These are phyloP conservation scores for Didymella lethalis DNA, from an alignment of 2,329 filamentous ascomycete genomes.

Conservation along the genomic window DNA sequence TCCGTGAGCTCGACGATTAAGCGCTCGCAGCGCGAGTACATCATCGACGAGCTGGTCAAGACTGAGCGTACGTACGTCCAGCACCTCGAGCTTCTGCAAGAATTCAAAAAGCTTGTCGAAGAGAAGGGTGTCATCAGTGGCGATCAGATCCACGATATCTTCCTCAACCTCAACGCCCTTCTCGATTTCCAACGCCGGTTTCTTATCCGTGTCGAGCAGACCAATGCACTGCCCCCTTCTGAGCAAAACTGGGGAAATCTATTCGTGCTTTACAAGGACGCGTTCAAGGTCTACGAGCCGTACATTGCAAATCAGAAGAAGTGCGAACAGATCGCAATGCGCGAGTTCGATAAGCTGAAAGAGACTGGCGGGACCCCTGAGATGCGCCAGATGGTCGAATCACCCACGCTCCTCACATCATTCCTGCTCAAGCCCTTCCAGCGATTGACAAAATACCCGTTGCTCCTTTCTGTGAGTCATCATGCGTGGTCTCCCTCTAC, in stretches of 20 bases:
- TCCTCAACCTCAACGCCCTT: constrained; percentile 93
- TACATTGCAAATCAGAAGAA: constrained; percentile 97
- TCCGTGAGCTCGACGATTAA: constrained; percentile 57
- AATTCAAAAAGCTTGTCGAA: constrained; percentile 88
- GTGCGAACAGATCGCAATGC: constrained; percentile 82
- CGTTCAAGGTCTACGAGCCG: constrained; percentile 91
- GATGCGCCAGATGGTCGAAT: constrained; percentile 77
- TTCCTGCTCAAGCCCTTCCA: constrained; percentile 98
- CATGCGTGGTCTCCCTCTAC: no score
- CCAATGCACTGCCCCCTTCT: constrained; percentile 79
- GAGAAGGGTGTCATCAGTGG: constrained; percentile 87
- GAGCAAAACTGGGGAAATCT: constrained; percentile 95
- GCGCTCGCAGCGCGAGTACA: constrained; percentile 80
- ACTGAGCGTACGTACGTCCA: constrained; percentile 98
- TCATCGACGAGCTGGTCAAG: constrained; percentile 89
- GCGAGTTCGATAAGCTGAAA: constrained; percentile 86
- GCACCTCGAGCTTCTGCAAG: constrained; percentile 91
- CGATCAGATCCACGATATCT: constrained; percentile 91
- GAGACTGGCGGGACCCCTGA: constrained; percentile 70
- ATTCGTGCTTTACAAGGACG: constrained; percentile 83
- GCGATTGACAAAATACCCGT: constrained; percentile 89
- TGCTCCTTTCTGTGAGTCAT: constrained; percentile 76
- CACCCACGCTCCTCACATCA: constrained; percentile 85
- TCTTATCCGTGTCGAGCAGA: constrained; percentile 93
- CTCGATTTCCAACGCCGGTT: constrained; percentile 96